phyloP scores from a whole-genome alignment of 768 basidiomycete genomes.

The Phlebiopsis flavidoalba region DNA sequence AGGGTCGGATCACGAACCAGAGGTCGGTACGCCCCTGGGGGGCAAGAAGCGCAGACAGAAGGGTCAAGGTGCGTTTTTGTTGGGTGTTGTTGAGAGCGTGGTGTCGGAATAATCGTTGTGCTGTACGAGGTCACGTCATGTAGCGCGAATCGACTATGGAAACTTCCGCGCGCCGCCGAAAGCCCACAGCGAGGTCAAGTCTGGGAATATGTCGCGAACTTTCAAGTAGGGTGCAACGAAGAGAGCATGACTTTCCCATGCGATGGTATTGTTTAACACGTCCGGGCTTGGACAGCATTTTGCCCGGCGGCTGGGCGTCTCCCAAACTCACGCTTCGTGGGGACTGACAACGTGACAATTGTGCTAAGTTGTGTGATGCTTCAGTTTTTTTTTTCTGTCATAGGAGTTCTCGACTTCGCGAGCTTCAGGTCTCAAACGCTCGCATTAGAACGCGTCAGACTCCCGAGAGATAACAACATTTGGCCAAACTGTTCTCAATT shows the following conservation, averaged over 20 bases:
- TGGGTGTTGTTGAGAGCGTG: no score
- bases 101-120: background rate
- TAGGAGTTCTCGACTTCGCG: no score
- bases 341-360: no score
- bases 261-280: background rate
- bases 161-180: conserved; percentile 64
- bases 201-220: conserved; percentile 66
- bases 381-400: no score
- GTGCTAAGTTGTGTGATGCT: no score
- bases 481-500: no score
- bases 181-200: conserved; percentile 58
- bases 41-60: conserved; percentile 45
- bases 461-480: no score
- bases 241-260: background rate
- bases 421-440: no score
- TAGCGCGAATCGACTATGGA: conserved; percentile 24
- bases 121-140: background rate
- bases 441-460: no score
- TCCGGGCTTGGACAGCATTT: background rate
- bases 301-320: no score
- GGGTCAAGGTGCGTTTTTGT: conserved; percentile 28
- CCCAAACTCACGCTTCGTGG: no score
- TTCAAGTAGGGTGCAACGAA: conserved; percentile 40
- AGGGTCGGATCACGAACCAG: conserved; percentile 23
- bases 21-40: conserved; percentile 9